A percentile compares a stretch with the other conserved stretches of the same genome.
These are phyloP conservation scores for Ceratocystis destructans DNA, from an alignment of 2,329 filamentous ascomycete species.

Conservation along the genomic window DNA sequence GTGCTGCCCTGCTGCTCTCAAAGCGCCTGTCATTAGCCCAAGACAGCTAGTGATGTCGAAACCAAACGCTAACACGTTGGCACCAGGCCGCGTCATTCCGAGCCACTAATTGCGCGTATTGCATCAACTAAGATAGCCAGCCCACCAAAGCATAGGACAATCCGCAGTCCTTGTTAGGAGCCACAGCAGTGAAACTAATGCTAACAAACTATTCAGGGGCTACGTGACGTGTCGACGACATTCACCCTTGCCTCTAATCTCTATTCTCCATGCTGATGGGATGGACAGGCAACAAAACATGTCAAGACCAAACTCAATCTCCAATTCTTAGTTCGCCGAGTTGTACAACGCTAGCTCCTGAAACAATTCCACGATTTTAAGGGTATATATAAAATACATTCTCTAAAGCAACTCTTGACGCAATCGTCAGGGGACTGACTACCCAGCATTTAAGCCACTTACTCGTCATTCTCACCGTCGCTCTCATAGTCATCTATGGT, in stretches of 20 bases:
- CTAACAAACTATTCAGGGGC: not conserved
- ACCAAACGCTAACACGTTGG: not conserved
- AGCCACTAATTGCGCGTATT: not conserved
- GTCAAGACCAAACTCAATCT: too few species aligned
- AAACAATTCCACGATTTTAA: too few species aligned
- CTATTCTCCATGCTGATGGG: too few species aligned
- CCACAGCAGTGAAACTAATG: not conserved
- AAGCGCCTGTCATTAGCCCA: not conserved
- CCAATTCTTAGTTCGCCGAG: too few species aligned
- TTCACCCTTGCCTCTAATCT: not conserved
- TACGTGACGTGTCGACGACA: not conserved
- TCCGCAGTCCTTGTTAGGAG: not conserved
- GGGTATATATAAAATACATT: too few species aligned
- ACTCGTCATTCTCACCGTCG: too few species aligned
- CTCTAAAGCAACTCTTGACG: too few species aligned
- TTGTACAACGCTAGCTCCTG: too few species aligned
- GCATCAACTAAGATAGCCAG: not conserved
- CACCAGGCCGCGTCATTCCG: not conserved
- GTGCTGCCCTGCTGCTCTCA: not conserved
- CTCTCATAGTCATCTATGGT: too few species aligned
- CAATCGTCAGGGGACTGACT: too few species aligned
- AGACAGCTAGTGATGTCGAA: not conserved
- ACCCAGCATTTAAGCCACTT: too few species aligned
- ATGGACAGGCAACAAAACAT: too few species aligned
- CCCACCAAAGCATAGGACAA: not conserved